Conservation (phyloP, 805 yeast species). For the Saccharomycopsis babjevae region DNA sequence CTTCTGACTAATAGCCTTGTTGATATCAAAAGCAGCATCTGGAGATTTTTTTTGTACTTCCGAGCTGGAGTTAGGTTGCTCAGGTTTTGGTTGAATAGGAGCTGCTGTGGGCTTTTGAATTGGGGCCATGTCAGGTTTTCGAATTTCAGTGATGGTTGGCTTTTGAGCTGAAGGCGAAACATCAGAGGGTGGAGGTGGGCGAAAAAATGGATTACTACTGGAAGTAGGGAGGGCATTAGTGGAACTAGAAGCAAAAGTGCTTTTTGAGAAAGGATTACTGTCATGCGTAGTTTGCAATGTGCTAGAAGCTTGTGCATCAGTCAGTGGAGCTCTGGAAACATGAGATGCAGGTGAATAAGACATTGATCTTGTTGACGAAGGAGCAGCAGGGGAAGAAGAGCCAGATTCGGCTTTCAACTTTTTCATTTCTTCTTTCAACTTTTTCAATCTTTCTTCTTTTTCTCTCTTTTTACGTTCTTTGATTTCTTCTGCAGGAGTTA, state of each 20-base stretch:
- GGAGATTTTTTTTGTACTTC: background rate
- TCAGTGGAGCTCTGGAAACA: background rate
- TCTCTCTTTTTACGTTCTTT: slow-evolving; percentile 15
- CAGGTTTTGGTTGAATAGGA: background rate
- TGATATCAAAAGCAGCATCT: slow-evolving; percentile 9
- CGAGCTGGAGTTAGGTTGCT: background rate
- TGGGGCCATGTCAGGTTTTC: too few relatives aligned
- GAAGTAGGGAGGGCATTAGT: background rate
- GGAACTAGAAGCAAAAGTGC: background rate
- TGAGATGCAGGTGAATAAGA: background rate
- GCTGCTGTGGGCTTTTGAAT: background rate
- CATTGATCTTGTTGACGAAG: background rate
- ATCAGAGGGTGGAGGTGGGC: slow-evolving; percentile 7
- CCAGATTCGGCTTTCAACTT: slow-evolving; percentile 9
- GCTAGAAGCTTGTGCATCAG: background rate
- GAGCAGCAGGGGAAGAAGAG: background rate
- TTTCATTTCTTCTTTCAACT: slow-evolving; percentile 16
- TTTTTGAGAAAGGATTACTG: slow-evolving; percentile 11
- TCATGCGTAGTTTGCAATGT: background rate
- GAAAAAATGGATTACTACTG: slow-evolving; percentile 8
- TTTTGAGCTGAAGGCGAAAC: background rate
- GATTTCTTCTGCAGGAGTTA: slow-evolving; percentile 3
- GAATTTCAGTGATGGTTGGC: background rate
- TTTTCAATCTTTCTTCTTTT: slow-evolving; percentile 16
- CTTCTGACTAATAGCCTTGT: slow-evolving; percentile 11